Base-by-base conservation (phyloP, 2,329 filamentous ascomycete species). In the Esteya vermicola region DNA sequence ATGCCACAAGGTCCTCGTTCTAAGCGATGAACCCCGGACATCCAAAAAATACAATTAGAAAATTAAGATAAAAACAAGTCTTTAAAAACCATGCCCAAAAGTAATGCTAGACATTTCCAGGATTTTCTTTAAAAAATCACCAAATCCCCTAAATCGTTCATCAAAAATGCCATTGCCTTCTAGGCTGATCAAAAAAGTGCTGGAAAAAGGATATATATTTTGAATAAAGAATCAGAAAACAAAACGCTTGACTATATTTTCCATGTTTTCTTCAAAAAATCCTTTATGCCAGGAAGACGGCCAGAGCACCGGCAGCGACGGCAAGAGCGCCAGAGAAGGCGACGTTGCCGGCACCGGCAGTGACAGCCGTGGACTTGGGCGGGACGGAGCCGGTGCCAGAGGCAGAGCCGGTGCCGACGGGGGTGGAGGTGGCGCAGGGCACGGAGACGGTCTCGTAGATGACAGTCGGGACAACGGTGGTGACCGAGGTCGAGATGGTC, bases 401-500 rank as follows among this genome's bases (percentile, higher is more conserved):
- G 16, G 23, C 16, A 33, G 14, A 44, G 38, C 50, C 46, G 44
- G 52, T 47, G 48, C 50, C 43, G 42, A 49, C 42, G 45, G 48
- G 47, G 42, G 47, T 46, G 31, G 47, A 21, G 16, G 40, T 63
- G 28, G 60, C 49, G 59, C 65, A 67, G 40, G 64, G 58, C 34
- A 63, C 50, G 30, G 51, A 39, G 45, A 65, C 53, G 54, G 65
- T 68, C 49, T 60, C 57, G 63, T 68, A 68, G 63, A 69, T 64
- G 49, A 70, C 65, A 33, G 63, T 64, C 51, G 67, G 69, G 55
- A 70, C 54, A 52, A 71, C 67, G 45, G 68, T 72, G 58, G 68
- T 71, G 61, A 68, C 62, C 48, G 57, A 65, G 61, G 68, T 72
- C 55, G 67, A 68, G 60, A 70, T 65, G 53, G 67, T 65, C 53